These are phyloP conservation scores for Cladophialophora immunda DNA, from an alignment of 2,329 filamentous ascomycete species.

Conservation along the genomic window DNA sequence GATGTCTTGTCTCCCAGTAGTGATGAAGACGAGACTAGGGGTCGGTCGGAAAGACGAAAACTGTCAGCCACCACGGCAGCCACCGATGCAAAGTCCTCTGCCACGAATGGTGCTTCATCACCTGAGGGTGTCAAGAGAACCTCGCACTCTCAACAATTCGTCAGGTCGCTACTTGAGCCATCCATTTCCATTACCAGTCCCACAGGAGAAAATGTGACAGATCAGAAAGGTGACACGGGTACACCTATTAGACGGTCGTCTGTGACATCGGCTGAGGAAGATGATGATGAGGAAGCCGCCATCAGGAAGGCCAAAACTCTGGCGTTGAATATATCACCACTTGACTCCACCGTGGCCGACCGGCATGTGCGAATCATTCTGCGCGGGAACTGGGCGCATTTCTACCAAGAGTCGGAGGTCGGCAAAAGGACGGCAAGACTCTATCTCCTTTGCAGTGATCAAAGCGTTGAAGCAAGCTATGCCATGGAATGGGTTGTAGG, in stretches of 20 bases:
- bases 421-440: constrained; percentile 82
- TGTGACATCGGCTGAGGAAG: constrained; percentile 27
- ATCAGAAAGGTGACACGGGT: constrained; percentile 49
- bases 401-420: constrained; percentile 76
- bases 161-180: constrained; percentile 42
- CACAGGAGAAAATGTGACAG: constrained; percentile 47
- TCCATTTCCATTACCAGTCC: constrained; percentile 43
- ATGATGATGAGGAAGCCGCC: constrained; percentile 79
- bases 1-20: constrained; percentile 42
- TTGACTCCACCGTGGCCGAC: constrained; percentile 76
- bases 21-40: constrained; percentile 48
- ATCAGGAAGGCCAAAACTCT: constrained; percentile 89
- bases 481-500: constrained; percentile 98
- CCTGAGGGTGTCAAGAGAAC: constrained; percentile 29
- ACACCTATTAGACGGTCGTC: constrained; percentile 23
- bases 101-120: constrained; percentile 24
- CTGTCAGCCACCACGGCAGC: constrained; percentile 50
- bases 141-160: constrained; percentile 26
- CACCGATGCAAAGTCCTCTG: constrained; percentile 42
- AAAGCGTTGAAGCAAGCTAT: constrained; percentile 93
- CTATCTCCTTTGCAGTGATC: constrained; percentile 93
- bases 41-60: constrained; percentile 47
- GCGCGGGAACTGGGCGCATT: constrained; percentile 77
- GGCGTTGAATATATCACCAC: constrained; percentile 78
- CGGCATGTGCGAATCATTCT: constrained; percentile 89